These are phyloP conservation scores for Chaetomiaceae sp. DNA, from an alignment of 2,329 filamentous ascomycete genomes.

Conservation along the genomic window DNA sequence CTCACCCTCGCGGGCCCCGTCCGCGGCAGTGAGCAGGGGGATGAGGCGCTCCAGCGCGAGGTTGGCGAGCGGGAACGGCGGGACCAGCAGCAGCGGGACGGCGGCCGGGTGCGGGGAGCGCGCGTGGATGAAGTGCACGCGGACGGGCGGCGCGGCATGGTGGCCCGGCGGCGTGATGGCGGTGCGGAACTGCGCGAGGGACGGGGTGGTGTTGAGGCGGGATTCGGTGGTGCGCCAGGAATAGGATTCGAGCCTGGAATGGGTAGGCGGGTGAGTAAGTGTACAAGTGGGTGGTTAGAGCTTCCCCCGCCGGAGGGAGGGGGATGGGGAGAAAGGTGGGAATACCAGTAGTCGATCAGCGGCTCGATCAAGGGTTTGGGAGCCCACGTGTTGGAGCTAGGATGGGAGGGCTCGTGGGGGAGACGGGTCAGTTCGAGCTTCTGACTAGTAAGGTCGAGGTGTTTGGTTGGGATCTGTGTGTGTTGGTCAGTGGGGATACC, in stretches of 20 bases:
- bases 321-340: constrained; percentile 2
- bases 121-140: constrained; percentile 63
- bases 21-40: not conserved
- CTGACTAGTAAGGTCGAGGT: constrained; percentile 61
- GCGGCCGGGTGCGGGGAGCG: constrained; percentile 48
- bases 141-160: constrained; percentile 29
- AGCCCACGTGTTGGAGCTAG: constrained; percentile 51
- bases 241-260: constrained; percentile 52
- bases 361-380: constrained; percentile 53
- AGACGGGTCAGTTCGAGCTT: constrained; percentile 64
- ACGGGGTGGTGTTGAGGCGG: constrained; percentile 54
- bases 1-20: not conserved
- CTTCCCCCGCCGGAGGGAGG: not conserved
- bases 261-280: constrained; percentile 40
- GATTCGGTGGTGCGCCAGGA: constrained; percentile 59
- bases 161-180: constrained; percentile 39
- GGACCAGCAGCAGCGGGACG: constrained; percentile 60
- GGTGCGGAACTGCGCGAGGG: constrained; percentile 61
- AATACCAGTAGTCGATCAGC: constrained; percentile 57
- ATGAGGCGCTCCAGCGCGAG: not conserved
- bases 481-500: too few relatives aligned
- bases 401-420: constrained; percentile 52
- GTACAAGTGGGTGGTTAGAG: too few relatives aligned
- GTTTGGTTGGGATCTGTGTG: constrained; percentile 56
- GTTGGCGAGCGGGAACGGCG: constrained; percentile 62